Conservation (phyloP, 2,329 filamentous ascomycete species). For the Stromatinia cepivora region DNA sequence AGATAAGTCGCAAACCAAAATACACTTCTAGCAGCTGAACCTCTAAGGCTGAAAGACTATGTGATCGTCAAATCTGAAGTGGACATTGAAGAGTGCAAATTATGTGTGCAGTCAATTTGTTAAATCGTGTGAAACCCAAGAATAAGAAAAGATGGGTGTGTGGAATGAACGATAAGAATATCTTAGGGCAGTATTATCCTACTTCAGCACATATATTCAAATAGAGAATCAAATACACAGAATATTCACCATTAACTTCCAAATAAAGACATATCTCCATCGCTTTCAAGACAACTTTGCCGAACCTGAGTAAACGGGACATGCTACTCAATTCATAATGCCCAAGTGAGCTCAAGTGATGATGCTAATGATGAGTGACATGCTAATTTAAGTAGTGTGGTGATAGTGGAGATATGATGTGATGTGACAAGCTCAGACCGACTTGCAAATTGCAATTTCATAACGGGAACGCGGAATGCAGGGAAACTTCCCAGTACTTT, state of each 20-base stretch:
- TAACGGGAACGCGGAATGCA: conserved; percentile 1
- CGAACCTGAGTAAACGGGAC: neutral
- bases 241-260: neutral
- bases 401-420: conserved; percentile 10
- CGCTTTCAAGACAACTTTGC: neutral
- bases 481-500: conserved; percentile 13
- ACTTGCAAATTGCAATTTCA: neutral
- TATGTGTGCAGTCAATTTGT: no score
- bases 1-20: no score
- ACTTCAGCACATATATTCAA: no score
- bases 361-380: neutral
- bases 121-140: no score
- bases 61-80: no score
- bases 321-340: neutral
- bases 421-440: neutral
- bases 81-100: no score
- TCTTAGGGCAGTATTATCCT: no score
- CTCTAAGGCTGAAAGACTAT: no score
- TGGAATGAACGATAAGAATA: no score
- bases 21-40: no score
- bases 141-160: no score
- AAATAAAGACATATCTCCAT: neutral
- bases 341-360: neutral
- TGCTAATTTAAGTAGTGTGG: neutral
- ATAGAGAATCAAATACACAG: neutral